Base-by-base conservation (phyloP, 2,329 filamentous ascomycete species). In the Grosmannia huntii region DNA sequence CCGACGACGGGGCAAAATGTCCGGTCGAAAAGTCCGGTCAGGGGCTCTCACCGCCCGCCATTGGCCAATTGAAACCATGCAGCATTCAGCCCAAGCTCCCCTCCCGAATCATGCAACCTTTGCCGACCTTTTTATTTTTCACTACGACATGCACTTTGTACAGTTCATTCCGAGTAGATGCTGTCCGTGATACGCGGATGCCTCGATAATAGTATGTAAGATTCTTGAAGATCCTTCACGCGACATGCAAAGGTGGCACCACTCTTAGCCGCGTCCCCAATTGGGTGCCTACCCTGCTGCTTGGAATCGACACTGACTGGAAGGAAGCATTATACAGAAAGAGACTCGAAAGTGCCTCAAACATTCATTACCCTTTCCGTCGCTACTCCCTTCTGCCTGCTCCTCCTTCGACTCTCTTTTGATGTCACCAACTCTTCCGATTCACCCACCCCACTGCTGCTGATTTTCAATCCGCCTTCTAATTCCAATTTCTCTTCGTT, bases 61-160 rank as follows among this genome's bases (percentile, higher is more conserved):
- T 62, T 62, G 59, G 59, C 56, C 59, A 62, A 61, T 60, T 31
- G 21, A 14, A 28, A 12, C 11, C 19, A 19, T 19, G 4, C 3
- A 5, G 21, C 51, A 6, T 38, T 23, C 25, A 33, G 19, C 28
- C 28, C 50, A 28, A 53, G 28, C 50, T 19, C 41, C 21, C 19
- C 41, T n/a, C 16, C 21, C 41, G 41, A 3, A 44, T 44, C 41
- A 9, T 7, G 7, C 41, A 44, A 44, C 41, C 41, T n/a, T 27
- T 50, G 19, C 25, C 53, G 19, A 41, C 16, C 19, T 27, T 27
- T 9, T 16, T 16, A 21, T 41, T 41, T 41, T 28, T 50, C n/a
- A 5, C 41, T 44, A 9, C 7, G 21, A n/a, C 27, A 31, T 50
- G 25, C 23, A 19, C 23, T 28, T 6, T 28, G 21, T 3, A 50